Evolutionary conservation across 106 monocot species (phyloP), one percentile per base, ranked within the genome.

Genomic region (Acorus calamus): DNA sequence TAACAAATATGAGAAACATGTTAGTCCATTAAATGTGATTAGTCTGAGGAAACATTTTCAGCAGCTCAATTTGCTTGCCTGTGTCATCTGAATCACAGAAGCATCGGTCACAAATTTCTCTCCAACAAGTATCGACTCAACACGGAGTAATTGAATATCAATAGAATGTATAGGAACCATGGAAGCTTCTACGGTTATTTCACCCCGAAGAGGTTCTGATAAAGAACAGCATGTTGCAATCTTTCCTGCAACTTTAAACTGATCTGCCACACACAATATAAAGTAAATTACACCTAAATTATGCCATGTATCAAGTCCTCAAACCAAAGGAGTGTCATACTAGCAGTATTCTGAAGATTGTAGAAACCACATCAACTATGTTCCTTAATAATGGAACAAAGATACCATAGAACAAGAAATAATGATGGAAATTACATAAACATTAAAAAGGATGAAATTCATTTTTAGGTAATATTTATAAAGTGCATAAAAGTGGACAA

Each of bases 121-220:
- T 52, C 81, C 81, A 66, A 69, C 55, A 66, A 76, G 73, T 55
- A 81, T 66, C 6, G 81, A 77, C 55, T 81, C 81, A 72, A 77
- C 56, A 64, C 81, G 73, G 54, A 81, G 50, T 53, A 81, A 72
- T 11, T 64, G 69, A 56, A 81, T 66, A 56, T 81, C 81, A 59
- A 81, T 77, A 52, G 76, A 81, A 2, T 52, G n/a, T 69, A 81
- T 76, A 60, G 76, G 76, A 69, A 81, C 73, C 11, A 65, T 72
- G 77, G 81, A 73, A 46, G 76, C 50, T 61, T 81, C 76, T 57
- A 81, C 73, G 11, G 49, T 69, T 10, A 81, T 46, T 42, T 81
- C 81, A 45, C 81, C 81, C 42, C 52, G 63, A 57, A 81, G 53
- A 61, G 76, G 72, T 59, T 73, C 66, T 6, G 60, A 44, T 43